phyloP scores from a whole-genome alignment of 257 asterid species.

The Solanum chmielewskii region DNA sequence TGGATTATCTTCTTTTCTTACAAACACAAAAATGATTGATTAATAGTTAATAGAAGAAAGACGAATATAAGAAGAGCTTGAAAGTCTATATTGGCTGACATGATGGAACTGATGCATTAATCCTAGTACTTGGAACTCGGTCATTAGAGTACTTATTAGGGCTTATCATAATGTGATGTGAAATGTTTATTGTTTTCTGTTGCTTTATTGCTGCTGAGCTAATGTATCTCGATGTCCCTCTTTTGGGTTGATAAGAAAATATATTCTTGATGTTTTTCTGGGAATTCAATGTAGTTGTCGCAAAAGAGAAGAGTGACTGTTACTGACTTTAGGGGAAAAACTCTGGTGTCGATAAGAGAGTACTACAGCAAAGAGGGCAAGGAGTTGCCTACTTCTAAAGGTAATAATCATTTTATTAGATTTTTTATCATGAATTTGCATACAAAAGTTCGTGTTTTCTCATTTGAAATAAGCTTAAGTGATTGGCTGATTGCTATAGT shows the following conservation, averaged over 20 bases:
- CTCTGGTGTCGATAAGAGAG: slow-evolving; percentile 81
- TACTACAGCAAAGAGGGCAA: slow-evolving; percentile 73
- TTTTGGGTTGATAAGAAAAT: neutral
- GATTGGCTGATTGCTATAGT: neutral
- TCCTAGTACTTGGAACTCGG: neutral
- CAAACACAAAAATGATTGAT: neutral
- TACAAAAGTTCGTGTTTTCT: neutral
- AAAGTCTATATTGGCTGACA: neutral
- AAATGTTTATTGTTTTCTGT: neutral
- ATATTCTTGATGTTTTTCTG: neutral
- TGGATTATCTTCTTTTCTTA: neutral
- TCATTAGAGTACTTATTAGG: neutral
- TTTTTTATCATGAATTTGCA: neutral
- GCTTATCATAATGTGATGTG: neutral
- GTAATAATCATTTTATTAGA: slow-evolving; percentile 16
- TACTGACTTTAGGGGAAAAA: slow-evolving; percentile 80
- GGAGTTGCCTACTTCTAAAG: slow-evolving; percentile 87
- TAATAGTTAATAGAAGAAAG: neutral
- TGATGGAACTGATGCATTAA: neutral
- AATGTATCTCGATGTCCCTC: neutral
- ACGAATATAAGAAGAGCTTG: neutral
- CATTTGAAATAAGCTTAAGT: neutral
- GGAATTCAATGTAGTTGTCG: slow-evolving; percentile 31
- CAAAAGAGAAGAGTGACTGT: slow-evolving; percentile 84
- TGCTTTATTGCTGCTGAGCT: neutral